Evolutionary conservation across 2,329 filamentous ascomycete genomes (phyloP).

Genomic region (Trichoderma polysporum): DNA sequence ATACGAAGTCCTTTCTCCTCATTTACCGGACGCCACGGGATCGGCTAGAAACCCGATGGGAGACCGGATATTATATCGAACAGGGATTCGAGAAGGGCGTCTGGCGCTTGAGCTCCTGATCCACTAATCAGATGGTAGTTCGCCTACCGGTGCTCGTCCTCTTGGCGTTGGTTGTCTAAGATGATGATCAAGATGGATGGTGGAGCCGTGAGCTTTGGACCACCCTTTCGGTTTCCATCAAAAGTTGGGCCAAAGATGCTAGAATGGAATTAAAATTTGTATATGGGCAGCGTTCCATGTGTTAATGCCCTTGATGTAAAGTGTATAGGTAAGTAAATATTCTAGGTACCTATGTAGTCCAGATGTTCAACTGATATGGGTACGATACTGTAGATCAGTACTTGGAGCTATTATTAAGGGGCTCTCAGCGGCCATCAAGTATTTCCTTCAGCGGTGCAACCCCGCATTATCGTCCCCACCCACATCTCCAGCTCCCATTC

Average conservation of each 20-base stretch:
- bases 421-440: background rate
- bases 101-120: slow-evolving; percentile 12
- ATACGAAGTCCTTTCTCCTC: slow-evolving; percentile 16
- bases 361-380: background rate
- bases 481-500: background rate
- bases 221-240: background rate
- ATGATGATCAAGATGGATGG: background rate
- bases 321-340: too few relatives aligned
- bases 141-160: background rate
- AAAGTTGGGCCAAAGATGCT: background rate
- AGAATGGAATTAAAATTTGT: background rate
- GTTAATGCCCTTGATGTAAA: background rate
- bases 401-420: background rate
- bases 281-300: background rate
- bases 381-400: too few relatives aligned
- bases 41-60: slow-evolving; percentile 13
- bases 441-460: background rate
- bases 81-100: background rate
- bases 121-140: background rate
- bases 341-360: too few relatives aligned
- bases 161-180: background rate
- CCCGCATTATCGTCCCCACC: background rate
- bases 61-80: background rate
- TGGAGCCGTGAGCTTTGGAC: background rate
- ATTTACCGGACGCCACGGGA: slow-evolving; percentile 20